A percentile compares a stretch with the other conserved stretches of the same genome.
phyloP scores from a whole-genome alignment of 495 filamentous ascomycete genomes.

The Penicillium canescens region DNA sequence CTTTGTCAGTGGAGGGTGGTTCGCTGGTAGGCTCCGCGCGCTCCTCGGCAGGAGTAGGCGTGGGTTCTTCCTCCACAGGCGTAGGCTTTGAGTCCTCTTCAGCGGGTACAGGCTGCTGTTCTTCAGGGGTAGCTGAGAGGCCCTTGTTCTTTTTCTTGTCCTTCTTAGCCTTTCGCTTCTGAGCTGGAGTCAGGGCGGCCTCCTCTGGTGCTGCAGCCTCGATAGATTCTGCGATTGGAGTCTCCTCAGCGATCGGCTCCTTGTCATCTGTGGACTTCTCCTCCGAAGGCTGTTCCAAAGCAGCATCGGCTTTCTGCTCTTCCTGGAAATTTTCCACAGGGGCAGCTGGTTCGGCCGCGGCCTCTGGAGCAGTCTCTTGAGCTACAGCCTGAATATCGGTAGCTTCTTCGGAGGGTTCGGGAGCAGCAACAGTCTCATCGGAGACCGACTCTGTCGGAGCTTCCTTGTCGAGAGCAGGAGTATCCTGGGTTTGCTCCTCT shows the following conservation, averaged over 20 bases:
- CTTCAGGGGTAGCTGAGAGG: neutral
- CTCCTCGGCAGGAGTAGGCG: neutral
- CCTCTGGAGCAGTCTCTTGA: neutral
- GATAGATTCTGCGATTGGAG: neutral
- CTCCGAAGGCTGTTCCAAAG: neutral
- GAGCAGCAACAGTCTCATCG: neutral
- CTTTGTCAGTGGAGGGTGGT: no score
- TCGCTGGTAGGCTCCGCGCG: neutral
- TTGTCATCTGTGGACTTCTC: constrained; percentile 4
- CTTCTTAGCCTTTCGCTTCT: constrained; percentile 10
- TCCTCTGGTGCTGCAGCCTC: neutral
- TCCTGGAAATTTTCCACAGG: neutral
- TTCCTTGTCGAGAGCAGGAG: neutral
- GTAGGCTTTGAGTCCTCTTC: neutral
- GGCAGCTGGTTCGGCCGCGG: neutral
- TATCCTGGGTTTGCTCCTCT: neutral
- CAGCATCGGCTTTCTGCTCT: neutral
- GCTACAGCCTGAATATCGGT: neutral
- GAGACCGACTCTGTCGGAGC: neutral
- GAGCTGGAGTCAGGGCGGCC: neutral
- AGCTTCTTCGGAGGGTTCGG: neutral
- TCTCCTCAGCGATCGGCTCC: constrained; percentile 8
- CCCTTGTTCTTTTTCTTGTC: constrained; percentile 10
- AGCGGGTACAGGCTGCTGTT: neutral
- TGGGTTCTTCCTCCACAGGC: neutral